Conservation (phyloP, 768 basidiomycete genomes). For the Lentinula guzmanii region DNA sequence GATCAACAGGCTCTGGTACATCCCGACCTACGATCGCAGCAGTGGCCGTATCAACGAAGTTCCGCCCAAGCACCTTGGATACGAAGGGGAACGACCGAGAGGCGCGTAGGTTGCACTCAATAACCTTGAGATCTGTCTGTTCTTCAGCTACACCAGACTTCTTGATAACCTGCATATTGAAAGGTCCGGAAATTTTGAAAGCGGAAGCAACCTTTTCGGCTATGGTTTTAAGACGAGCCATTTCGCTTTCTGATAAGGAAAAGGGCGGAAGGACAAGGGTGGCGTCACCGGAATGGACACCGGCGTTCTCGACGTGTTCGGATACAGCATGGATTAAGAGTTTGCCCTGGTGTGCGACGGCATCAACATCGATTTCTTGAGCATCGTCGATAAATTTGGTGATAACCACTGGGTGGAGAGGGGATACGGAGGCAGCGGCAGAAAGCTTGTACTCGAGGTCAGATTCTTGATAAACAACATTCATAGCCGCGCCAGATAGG, state of each 20-base stretch:
- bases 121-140: conserved; percentile 83
- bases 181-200: conserved; percentile 96
- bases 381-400: conserved; percentile 98
- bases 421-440: conserved; percentile 94
- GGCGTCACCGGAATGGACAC: conserved; percentile 98
- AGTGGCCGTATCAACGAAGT: conserved; percentile 94
- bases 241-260: conserved; percentile 67
- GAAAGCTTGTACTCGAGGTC: conserved; percentile 89
- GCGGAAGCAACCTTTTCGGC: conserved; percentile 93
- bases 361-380: conserved; percentile 97
- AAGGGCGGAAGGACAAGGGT: conserved; percentile 95
- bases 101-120: conserved; percentile 97
- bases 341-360: conserved; percentile 88
- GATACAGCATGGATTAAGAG: conserved; percentile 95
- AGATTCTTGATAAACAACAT: conserved; percentile 92
- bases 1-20: conserved; percentile 86
- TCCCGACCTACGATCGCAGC: conserved; percentile 79
- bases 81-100: conserved; percentile 99
- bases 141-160: conserved; percentile 51
- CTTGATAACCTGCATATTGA: conserved; percentile 99
- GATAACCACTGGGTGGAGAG: conserved; percentile 95
- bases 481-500: conserved; percentile 98
- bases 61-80: conserved; percentile 94
- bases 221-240: conserved; percentile 86
- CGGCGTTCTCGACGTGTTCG: conserved; percentile 98